Conservation (phyloP, 306 rosid genomes). For the Cicer cuneatum region DNA sequence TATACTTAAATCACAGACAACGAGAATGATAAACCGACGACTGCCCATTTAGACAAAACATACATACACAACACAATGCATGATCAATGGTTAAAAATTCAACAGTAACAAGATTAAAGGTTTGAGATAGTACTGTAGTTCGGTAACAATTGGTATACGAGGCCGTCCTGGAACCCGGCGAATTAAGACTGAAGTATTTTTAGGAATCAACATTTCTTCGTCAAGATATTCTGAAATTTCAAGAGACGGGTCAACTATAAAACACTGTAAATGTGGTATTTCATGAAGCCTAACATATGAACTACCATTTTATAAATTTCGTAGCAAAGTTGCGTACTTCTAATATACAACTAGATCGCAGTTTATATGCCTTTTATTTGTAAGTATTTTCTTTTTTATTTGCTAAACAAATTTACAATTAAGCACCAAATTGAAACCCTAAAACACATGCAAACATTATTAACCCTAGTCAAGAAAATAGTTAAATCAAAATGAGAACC, state of each 20-base stretch:
- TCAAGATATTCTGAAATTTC: conserved; percentile 97
- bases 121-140: conserved; percentile 83
- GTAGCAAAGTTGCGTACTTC: conserved; percentile 40
- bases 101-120: conserved; percentile 57
- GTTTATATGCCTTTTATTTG: conserved; percentile 25
- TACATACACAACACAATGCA: conserved; percentile 35
- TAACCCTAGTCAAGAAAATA: conserved; percentile 44
- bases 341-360: conserved; percentile 44
- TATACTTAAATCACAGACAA: conserved; percentile 26
- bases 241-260: conserved; percentile 70
- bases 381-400: neutral
- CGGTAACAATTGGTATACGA: conserved; percentile 89
- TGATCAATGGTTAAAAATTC: conserved; percentile 42
- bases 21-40: conserved; percentile 34
- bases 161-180: conserved; percentile 99
- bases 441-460: conserved; percentile 37
- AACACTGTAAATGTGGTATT: conserved; percentile 50
- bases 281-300: conserved; percentile 42
- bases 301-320: conserved; percentile 35
- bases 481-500: conserved; percentile 67
- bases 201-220: conserved; percentile 97
- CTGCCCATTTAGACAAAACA: conserved; percentile 16
- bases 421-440: conserved; percentile 15
- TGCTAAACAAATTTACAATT: neutral
- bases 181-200: conserved; percentile 97